Evolutionary conservation across 345 rosid genomes (phyloP).

Genomic region (Clarkia xantiana): DNA sequence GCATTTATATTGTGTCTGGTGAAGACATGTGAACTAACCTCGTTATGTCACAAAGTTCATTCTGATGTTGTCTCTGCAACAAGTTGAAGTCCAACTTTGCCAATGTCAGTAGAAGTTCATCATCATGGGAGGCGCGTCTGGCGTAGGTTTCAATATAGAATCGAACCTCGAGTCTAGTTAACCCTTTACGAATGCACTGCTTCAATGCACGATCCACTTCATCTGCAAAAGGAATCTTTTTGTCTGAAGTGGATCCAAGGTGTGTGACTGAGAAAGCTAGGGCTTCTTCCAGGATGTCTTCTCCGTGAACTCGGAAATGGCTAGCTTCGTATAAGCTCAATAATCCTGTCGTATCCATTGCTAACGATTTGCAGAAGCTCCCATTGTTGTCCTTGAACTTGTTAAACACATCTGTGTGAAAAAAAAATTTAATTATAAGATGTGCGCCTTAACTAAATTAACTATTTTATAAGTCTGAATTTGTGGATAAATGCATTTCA

Average conservation of each 20-base stretch:
- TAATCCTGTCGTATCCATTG: slow-evolving; percentile 9
- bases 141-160: slow-evolving; percentile 5
- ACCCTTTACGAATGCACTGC: slow-evolving; percentile 3
- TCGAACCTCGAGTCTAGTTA: slow-evolving; percentile 9
- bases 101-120: slow-evolving; percentile 1
- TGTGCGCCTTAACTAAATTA: too few species aligned
- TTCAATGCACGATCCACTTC: slow-evolving; percentile 8
- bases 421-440: too few species aligned
- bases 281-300: slow-evolving; percentile 11
- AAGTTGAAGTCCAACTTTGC: slow-evolving; percentile 12
- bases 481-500: too few species aligned
- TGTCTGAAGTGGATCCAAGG: background rate
- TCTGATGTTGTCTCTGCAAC: slow-evolving; percentile 6
- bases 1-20: too few species aligned
- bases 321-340: slow-evolving; percentile 18
- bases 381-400: slow-evolving; percentile 11
- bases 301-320: slow-evolving; percentile 10
- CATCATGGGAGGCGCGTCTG: too few species aligned
- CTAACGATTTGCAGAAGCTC: slow-evolving; percentile 2
- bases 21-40: slow-evolving; percentile 5
- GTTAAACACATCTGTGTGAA: slow-evolving; percentile 7
- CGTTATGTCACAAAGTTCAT: slow-evolving; percentile 4
- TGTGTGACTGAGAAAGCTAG: slow-evolving; percentile 1
- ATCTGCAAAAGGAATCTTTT: background rate
- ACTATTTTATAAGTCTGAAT: too few species aligned